Percentiles rank a stretch among this genome's conserved stretches.
Evolutionary conservation across 352 stramenopile genomes (phyloP).

Genomic region (Globisporangium solare): DNA sequence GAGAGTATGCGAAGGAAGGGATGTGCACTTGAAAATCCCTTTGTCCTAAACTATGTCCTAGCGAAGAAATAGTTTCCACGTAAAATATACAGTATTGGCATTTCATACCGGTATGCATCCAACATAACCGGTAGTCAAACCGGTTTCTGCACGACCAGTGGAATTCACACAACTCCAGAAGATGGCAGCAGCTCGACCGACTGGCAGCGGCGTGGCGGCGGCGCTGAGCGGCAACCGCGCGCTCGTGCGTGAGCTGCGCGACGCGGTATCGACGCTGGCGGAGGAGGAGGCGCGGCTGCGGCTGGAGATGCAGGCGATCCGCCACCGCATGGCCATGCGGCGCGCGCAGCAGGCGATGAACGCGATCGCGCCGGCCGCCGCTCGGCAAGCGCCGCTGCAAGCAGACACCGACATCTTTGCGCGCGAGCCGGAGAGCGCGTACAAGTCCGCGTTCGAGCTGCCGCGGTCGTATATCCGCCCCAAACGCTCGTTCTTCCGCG

Average conservation of each 20-base stretch:
- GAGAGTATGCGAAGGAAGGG: too few relatives aligned
- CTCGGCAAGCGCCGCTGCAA: conserved; percentile 9
- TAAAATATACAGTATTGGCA: too few relatives aligned
- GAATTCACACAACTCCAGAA: too few relatives aligned
- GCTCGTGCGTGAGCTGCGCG: conserved; percentile 37
- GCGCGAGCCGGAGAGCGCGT: conserved; percentile 24
- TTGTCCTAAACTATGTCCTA: too few relatives aligned
- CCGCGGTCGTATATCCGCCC: conserved; percentile 57
- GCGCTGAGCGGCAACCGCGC: conserved; percentile 40
- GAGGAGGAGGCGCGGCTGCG: conserved; percentile 36
- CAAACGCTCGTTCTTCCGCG: conserved; percentile 56
- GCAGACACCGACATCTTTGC: conserved; percentile 20
- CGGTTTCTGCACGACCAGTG: too few relatives aligned
- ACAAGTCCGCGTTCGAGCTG: conserved; percentile 25
- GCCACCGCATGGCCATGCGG: conserved; percentile 40
- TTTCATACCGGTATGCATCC: too few relatives aligned
- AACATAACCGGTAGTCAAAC: too few relatives aligned
- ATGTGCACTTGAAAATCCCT: too few relatives aligned
- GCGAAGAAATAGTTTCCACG: too few relatives aligned
- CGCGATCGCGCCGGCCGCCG: not conserved
- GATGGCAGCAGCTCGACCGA: too few relatives aligned
- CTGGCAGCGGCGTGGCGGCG: not conserved
- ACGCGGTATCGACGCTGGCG: conserved; percentile 22
- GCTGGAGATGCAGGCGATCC: conserved; percentile 36
- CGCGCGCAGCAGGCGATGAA: conserved; percentile 50